phyloP scores from a whole-genome alignment of 345 rosid species.

The Kandelia obovata region DNA sequence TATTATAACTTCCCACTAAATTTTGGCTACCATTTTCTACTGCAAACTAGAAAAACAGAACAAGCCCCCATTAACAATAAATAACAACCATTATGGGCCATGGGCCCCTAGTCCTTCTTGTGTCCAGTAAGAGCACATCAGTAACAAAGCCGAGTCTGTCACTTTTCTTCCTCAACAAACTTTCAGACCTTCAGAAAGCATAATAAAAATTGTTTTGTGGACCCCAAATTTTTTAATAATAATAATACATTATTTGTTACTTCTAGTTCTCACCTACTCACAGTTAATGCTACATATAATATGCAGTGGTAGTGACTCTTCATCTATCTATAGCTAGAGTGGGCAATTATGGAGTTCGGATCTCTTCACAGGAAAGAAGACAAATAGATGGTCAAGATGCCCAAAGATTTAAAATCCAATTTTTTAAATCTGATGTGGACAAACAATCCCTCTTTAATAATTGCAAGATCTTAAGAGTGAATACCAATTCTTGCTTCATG shows the following conservation, averaged over 20 bases:
- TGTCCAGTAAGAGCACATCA: too few relatives aligned
- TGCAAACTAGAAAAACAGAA: too few relatives aligned
- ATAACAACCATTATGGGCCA: too few relatives aligned
- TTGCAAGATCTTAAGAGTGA: conserved; percentile 22
- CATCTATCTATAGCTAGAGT: background rate
- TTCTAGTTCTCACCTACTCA: background rate
- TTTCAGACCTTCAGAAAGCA: too few relatives aligned
- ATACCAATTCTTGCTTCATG: conserved; percentile 16
- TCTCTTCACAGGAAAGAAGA: conserved; percentile 5
- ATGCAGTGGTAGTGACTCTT: background rate
- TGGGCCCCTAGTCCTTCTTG: too few relatives aligned
- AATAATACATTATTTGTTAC: background rate
- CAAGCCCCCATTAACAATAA: too few relatives aligned
- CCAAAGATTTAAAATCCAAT: conserved; percentile 9
- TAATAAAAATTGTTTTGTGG: too few relatives aligned
- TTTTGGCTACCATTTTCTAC: too few relatives aligned
- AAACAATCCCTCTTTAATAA: conserved; percentile 16
- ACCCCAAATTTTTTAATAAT: too few relatives aligned
- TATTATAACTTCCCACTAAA: too few relatives aligned
- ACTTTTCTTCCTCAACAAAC: too few relatives aligned
- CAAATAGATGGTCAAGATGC: conserved; percentile 7
- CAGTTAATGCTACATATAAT: background rate
- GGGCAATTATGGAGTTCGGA: background rate
- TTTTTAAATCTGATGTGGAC: background rate
- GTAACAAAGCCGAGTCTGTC: too few relatives aligned